phyloP scores from a whole-genome alignment of 1,139 yeast genomes.

The Saccharomyces pastorianus region DNA sequence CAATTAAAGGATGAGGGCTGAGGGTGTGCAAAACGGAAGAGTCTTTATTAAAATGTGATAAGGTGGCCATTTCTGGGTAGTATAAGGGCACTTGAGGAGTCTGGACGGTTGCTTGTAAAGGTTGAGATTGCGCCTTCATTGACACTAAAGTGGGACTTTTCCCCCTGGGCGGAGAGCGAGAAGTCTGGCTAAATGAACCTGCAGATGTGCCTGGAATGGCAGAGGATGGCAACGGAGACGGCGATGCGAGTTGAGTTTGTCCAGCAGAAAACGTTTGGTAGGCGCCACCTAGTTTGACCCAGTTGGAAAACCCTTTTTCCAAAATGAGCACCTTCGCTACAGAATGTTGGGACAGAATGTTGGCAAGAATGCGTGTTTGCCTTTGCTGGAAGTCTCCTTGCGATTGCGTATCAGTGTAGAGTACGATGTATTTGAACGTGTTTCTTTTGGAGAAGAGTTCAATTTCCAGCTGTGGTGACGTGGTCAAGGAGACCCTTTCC shows the following conservation, averaged over 20 bases:
- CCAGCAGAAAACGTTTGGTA: background rate
- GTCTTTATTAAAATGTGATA: background rate
- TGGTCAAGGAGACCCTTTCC: constrained; percentile 45
- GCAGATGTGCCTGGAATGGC: background rate
- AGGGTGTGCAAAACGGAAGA: background rate
- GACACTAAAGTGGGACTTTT: background rate
- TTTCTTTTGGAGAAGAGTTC: constrained; percentile 43
- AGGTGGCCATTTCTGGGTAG: background rate
- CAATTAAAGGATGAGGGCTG: background rate
- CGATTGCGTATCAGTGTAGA: constrained; percentile 42
- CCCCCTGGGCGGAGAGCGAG: background rate
- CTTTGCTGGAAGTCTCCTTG: background rate
- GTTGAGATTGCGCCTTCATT: background rate
- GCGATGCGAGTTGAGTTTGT: background rate
- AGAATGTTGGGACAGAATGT: background rate
- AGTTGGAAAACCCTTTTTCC: background rate
- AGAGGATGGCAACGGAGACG: background rate
- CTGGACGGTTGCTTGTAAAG: background rate
- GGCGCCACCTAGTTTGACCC: background rate
- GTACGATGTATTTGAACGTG: constrained; percentile 50
- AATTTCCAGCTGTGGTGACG: constrained; percentile 46
- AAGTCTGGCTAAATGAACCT: background rate
- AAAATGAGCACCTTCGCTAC: background rate
- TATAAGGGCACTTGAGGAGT: background rate
- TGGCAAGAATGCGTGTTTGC: background rate